A percentile compares a stretch with the other conserved stretches of the same genome.
phyloP scores from a whole-genome alignment of 73 alveolate genomes.

The Tetrahymena malaccensis region DNA sequence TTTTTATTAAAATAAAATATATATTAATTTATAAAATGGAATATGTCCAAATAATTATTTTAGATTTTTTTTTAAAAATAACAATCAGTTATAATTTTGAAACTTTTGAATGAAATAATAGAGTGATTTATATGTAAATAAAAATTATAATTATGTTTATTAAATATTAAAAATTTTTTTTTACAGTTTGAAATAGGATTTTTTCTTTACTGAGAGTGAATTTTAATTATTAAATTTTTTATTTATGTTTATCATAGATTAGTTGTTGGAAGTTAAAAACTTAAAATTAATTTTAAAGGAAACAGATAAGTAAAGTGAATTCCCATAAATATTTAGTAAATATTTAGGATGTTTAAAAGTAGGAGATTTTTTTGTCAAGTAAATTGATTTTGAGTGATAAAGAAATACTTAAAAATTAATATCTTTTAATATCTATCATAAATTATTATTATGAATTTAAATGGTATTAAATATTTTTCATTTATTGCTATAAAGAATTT shows the following conservation, averaged over 20 bases:
- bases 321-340: not conserved
- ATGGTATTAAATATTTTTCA: not conserved
- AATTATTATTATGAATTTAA: too few relatives aligned
- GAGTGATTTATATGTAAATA: not conserved
- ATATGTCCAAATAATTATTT: too few relatives aligned
- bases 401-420: not conserved
- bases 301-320: not conserved
- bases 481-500: not conserved
- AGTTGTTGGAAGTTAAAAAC: not conserved
- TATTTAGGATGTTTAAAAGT: not conserved
- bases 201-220: not conserved
- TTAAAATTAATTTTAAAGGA: not conserved
- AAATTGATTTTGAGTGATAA: not conserved
- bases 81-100: too few relatives aligned
- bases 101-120: too few relatives aligned
- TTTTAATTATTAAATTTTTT: too few relatives aligned
- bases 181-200: not conserved
- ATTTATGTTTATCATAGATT: not conserved
- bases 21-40: too few relatives aligned
- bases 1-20: too few relatives aligned
- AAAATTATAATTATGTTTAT: not conserved
- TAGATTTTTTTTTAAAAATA: too few relatives aligned
- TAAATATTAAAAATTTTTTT: too few relatives aligned
- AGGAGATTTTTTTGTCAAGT: not conserved
- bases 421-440: not conserved